A percentile compares a stretch with the other conserved stretches of the same genome.
phyloP scores from a whole-genome alignment of 1,284 basidiomycete species.

The Laetiporus sulphureus region DNA sequence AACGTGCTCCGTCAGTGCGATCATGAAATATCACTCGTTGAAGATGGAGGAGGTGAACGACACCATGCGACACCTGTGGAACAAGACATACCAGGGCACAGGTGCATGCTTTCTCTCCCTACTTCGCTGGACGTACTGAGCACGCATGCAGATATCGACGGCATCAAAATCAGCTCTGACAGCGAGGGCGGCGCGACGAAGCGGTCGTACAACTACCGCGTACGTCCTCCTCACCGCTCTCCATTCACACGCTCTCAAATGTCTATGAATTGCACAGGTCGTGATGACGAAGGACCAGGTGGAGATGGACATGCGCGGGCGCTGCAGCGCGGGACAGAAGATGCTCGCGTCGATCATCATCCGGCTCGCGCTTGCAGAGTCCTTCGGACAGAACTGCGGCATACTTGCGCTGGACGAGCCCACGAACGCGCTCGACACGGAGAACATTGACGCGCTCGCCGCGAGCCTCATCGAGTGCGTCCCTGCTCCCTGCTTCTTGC shows the following conservation, averaged over 20 bases:
- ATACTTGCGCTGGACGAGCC: constrained; percentile 98
- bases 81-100: constrained; percentile 98
- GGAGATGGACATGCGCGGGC: constrained; percentile 99
- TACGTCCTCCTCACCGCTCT: constrained; percentile 25
- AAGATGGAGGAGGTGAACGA: constrained; percentile 99
- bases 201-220: constrained; percentile 97
- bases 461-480: constrained; percentile 87
- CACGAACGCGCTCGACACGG: constrained; percentile 94
- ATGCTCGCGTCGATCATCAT: constrained; percentile 99
- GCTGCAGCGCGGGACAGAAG: constrained; percentile 98
- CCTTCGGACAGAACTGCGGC: constrained; percentile 95
- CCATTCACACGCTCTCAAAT: constrained; percentile 1
- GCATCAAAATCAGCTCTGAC: constrained; percentile 93
- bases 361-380: constrained; percentile 94
- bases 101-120: constrained; percentile 40
- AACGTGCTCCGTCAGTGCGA: constrained; percentile 72
- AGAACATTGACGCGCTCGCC: constrained; percentile 95
- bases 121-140: constrained; percentile 3
- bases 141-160: constrained; percentile 82
- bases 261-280: constrained; percentile 48
- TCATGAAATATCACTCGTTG: constrained; percentile 97
- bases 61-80: constrained; percentile 94
- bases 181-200: constrained; percentile 80
- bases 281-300: constrained; percentile 99
- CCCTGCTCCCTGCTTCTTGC: constrained; percentile 3